Conservation (phyloP, 2,329 filamentous ascomycete species). For the Lasiodiplodia sp. region DNA sequence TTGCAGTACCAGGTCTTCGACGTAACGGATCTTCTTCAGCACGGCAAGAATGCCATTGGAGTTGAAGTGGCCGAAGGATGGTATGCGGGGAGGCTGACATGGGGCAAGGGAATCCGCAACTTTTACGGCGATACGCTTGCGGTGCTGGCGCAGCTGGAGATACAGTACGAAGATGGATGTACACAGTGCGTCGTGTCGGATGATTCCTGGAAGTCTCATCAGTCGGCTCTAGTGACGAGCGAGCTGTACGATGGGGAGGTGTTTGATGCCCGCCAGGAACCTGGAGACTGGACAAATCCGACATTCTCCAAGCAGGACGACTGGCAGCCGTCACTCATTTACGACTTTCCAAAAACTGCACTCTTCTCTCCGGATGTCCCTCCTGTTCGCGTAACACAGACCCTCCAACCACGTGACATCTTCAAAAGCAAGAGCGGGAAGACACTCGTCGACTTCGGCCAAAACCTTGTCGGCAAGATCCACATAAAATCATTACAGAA, state of each 20-base stretch:
- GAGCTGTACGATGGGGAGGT: constrained; percentile 64
- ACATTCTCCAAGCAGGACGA: constrained; percentile 32
- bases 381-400: constrained; percentile 51
- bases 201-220: constrained; percentile 46
- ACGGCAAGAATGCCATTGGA: constrained; percentile 50
- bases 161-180: constrained; percentile 45
- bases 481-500: constrained; percentile 47
- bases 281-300: constrained; percentile 33
- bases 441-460: constrained; percentile 63
- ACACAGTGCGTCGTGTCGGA: constrained; percentile 36
- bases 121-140: constrained; percentile 53
- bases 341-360: constrained; percentile 40
- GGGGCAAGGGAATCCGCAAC: constrained; percentile 41
- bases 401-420: constrained; percentile 38
- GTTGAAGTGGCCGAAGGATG: constrained; percentile 59
- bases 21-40: constrained; percentile 51
- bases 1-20: constrained; percentile 63
- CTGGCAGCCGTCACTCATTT: constrained; percentile 45
- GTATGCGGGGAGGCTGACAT: constrained; percentile 53
- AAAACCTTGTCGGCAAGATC: constrained; percentile 64
- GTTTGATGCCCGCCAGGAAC: constrained; percentile 53
- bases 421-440: constrained; percentile 53
- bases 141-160: constrained; percentile 49
- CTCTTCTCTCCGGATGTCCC: constrained; percentile 54
- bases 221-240: constrained; percentile 45